phyloP scores from a whole-genome alignment of 2,329 filamentous ascomycete genomes.

The Fusarium graminum region DNA sequence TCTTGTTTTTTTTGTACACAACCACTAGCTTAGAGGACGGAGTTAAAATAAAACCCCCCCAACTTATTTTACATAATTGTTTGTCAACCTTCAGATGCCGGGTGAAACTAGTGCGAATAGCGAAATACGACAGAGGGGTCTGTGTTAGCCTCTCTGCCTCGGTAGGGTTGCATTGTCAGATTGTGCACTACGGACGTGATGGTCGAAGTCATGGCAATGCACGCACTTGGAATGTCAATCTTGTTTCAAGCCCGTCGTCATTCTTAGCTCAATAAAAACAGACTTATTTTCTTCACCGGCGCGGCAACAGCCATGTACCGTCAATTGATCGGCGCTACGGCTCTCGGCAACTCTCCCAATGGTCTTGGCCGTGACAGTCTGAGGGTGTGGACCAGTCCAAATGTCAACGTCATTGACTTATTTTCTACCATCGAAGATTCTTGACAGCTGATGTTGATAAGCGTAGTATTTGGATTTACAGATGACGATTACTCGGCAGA shows the following conservation, averaged over 20 bases:
- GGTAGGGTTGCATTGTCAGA: not conserved
- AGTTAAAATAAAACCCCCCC: conserved; percentile 1
- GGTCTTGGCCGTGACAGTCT: not conserved
- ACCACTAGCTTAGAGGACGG: not conserved
- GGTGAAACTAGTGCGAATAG: not conserved
- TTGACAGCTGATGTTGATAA: not conserved
- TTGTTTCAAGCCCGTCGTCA: conserved; percentile 4
- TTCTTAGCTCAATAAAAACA: conserved; percentile 1
- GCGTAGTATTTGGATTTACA: not conserved
- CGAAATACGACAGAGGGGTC: not conserved
- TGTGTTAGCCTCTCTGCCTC: not conserved
- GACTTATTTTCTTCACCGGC: not conserved
- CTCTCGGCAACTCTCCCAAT: conserved; percentile 10
- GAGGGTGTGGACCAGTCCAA: conserved; percentile 8
- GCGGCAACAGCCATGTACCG: not conserved
- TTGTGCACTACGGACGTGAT: not conserved
- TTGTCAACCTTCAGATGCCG: not conserved
- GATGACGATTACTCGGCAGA: conserved; percentile 32
- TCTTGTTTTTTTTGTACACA: not conserved
- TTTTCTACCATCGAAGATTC: not conserved
- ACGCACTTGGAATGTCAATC: not conserved
- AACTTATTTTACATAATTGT: not conserved
- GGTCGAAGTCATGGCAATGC: not conserved
- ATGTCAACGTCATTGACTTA: conserved; percentile 29
- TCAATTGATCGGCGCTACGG: conserved; percentile 3